Base-by-base conservation (phyloP, 768 basidiomycete species). In the Podaxis sp. region DNA sequence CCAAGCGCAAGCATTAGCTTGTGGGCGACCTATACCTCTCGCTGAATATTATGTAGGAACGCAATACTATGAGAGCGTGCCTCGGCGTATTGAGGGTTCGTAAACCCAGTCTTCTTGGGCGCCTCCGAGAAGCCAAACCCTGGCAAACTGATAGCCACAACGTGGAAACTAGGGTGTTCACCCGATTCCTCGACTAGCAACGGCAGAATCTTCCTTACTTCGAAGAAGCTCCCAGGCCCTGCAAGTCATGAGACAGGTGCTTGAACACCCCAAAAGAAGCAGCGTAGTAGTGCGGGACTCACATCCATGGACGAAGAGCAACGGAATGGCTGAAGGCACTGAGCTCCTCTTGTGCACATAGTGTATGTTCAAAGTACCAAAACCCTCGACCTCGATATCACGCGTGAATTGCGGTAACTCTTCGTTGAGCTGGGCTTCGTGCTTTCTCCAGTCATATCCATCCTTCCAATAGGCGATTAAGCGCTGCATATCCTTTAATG, bases 141-240 rank as follows among this genome's bases (percentile, higher is more conserved):
- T 13, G 88, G 87, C 2, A 89, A 66, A 66, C 85, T 84, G 8
- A 82, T 65, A 0, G 82, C 84, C 1, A 90, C 85, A 22, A 89
- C 85, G 61, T 89, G 87, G 67, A 88, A 87, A 40, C 77, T 80
- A 1, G 85, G 85, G 44, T 82, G 75, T 0, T 80, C 77, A 2
- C 74, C 59, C 4, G 80, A 77, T 0, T 73, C 74, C 13, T 76
- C 68, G 0, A 79, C 76, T 58, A 90, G 74, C 17, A 87, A 68
- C 0, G 87, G 83, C 0, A 89, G 74, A 3, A 89, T 71, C 73
- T 87, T 88, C 59, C 75, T 71, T 6, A 81, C 82, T 74, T 89
- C 87, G 7, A 81, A 64, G 68, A 87, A 84, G 66, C 79, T 75
- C 30, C 87, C 86, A 0, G 86, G 87, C 86, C 85, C 87, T 87